These are phyloP conservation scores for Agrocybe chaxingu DNA, from an alignment of 768 basidiomycete genomes.

Conservation along the genomic window DNA sequence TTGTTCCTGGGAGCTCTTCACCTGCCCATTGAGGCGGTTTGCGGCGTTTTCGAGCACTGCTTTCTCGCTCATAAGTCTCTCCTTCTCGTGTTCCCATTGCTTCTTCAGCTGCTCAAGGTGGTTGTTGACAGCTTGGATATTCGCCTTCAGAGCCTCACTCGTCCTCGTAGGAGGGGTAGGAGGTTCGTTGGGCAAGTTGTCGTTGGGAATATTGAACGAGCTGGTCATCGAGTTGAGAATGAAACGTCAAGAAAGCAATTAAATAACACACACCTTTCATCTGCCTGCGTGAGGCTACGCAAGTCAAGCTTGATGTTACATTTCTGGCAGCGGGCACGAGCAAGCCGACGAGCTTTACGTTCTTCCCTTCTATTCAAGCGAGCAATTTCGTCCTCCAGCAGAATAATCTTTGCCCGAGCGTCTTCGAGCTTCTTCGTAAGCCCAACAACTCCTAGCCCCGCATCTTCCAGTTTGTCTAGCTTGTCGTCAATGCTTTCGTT, in stretches of 20 bases:
- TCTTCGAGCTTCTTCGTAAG: slow-evolving; percentile 71
- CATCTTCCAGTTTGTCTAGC: slow-evolving; percentile 79
- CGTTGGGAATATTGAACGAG: slow-evolving; percentile 47
- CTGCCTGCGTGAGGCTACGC: slow-evolving; percentile 37
- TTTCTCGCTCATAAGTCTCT: slow-evolving; percentile 64
- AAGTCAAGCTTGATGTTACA: slow-evolving; percentile 64
- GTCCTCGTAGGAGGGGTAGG: slow-evolving; percentile 69
- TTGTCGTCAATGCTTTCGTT: slow-evolving; percentile 89
- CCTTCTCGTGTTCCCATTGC: slow-evolving; percentile 69
- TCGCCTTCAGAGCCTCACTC: slow-evolving; percentile 57
- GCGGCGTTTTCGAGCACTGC: slow-evolving; percentile 70
- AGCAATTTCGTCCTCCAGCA: slow-evolving; percentile 67
- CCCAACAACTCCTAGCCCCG: slow-evolving; percentile 70
- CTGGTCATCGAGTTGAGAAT: slow-evolving; percentile 27
- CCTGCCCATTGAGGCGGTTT: slow-evolving; percentile 59
- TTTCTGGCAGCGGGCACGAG: slow-evolving; percentile 64
- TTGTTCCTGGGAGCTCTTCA: slow-evolving; percentile 58
- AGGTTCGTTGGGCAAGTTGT: slow-evolving; percentile 50
- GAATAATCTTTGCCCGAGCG: slow-evolving; percentile 52
- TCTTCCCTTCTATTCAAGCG: slow-evolving; percentile 67
- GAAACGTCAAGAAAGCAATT: not conserved
- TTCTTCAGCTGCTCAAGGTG: slow-evolving; percentile 64
- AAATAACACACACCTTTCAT: slow-evolving; percentile 54
- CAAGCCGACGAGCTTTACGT: slow-evolving; percentile 57
- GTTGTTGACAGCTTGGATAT: slow-evolving; percentile 58